Conservation (phyloP, 371 early-diverging fungal species). For the Phascolomyces articulosus region DNA sequence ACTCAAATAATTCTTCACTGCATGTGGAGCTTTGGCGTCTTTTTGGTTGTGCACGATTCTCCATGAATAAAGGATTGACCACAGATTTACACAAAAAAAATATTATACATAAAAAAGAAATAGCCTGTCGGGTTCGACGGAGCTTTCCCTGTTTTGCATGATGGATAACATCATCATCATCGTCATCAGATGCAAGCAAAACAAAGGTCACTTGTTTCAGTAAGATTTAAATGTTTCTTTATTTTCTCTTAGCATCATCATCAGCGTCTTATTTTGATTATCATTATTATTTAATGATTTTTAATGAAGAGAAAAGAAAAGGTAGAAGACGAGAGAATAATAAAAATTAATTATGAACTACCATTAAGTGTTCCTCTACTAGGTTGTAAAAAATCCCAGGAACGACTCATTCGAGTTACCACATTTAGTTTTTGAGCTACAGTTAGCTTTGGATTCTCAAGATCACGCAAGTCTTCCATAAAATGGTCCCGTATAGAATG, state of each 20-base stretch:
- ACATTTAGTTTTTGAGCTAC: constrained; percentile 64
- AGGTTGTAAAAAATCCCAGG: constrained; percentile 47
- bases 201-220: too few relatives aligned
- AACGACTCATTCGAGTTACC: constrained; percentile 66
- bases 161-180: background rate
- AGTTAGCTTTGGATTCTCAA: constrained; percentile 64
- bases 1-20: constrained; percentile 66
- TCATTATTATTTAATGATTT: too few relatives aligned
- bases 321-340: background rate
- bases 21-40: constrained; percentile 26
- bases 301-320: too few relatives aligned
- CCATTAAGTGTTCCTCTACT: background rate
- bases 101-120: too few relatives aligned
- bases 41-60: constrained; percentile 10
- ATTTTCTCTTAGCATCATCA: too few relatives aligned
- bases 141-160: background rate
- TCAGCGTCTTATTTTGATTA: too few relatives aligned
- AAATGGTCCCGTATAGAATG: constrained; percentile 66
- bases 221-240: background rate
- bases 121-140: background rate
- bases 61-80: background rate
- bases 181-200: too few relatives aligned
- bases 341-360: background rate
- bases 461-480: constrained; percentile 71
- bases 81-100: too few relatives aligned